Percentiles rank a stretch among this genome's conserved stretches.
Evolutionary conservation across 495 filamentous ascomycete species (phyloP).

Genomic region (Rhypophila decipiens): DNA sequence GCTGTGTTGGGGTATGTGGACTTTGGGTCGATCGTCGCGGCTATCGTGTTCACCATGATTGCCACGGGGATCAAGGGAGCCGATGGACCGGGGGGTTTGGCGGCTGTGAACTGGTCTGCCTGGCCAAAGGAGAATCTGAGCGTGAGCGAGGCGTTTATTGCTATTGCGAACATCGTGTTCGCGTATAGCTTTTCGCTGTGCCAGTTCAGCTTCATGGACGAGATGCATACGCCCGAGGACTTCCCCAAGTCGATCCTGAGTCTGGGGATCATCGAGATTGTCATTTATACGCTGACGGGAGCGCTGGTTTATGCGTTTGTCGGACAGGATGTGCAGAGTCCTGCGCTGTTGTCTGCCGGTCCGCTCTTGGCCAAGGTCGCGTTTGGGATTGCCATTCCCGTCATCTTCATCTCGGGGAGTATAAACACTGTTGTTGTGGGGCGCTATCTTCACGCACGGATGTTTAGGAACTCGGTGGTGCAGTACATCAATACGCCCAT

Average conservation of each 20-base stretch:
- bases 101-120: conserved; percentile 34
- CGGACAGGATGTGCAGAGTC: conserved; percentile 59
- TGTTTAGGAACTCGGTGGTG: conserved; percentile 49
- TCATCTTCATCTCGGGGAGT: conserved; percentile 64
- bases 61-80: conserved; percentile 50
- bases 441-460: conserved; percentile 61
- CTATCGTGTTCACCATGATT: conserved; percentile 64
- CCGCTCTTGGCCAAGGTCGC: conserved; percentile 60
- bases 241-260: conserved; percentile 61
- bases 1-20: conserved; percentile 57
- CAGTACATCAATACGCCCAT: conserved; percentile 55
- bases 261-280: conserved; percentile 58
- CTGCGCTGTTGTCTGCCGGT: conserved; percentile 61
- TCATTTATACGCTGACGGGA: conserved; percentile 61
- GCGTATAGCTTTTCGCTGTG: conserved; percentile 64
- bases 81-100: conserved; percentile 25
- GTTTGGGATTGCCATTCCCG: conserved; percentile 74
- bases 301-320: conserved; percentile 69
- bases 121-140: conserved; percentile 34
- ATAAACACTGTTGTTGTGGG: conserved; percentile 53
- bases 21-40: conserved; percentile 58
- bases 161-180: conserved; percentile 69
- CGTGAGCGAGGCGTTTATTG: conserved; percentile 49
- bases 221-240: conserved; percentile 64
- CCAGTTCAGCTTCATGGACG: conserved; percentile 72